Evolutionary conservation across 1,284 basidiomycete species (phyloP).

Genomic region (Trichosporon coremiiforme): DNA sequence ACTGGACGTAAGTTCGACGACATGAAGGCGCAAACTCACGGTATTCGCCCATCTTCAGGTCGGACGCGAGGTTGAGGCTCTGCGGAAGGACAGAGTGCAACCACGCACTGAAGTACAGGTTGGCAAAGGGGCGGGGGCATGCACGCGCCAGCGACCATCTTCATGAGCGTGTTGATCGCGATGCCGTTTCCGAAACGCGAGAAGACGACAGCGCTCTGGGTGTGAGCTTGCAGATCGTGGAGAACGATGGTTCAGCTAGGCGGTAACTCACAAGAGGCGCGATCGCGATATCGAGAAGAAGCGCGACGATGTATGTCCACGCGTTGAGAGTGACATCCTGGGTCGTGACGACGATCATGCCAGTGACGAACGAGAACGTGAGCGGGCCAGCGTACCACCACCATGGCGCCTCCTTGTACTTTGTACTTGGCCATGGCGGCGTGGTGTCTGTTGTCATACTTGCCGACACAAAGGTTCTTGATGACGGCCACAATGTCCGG

Average conservation of each 20-base stretch:
- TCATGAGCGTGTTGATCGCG: constrained; percentile 36
- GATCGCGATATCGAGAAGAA: constrained; percentile 32
- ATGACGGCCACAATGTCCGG: constrained; percentile 57
- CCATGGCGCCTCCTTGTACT: constrained; percentile 44
- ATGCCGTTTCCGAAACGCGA: constrained; percentile 36
- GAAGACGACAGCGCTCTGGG: constrained; percentile 33
- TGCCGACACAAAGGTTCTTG: constrained; percentile 59
- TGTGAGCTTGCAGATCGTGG: no score
- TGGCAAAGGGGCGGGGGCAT: constrained; percentile 34
- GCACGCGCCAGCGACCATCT: constrained; percentile 36
- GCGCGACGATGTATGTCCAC: constrained; percentile 35
- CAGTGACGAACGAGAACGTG: constrained; percentile 32
- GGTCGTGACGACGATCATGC: constrained; percentile 35
- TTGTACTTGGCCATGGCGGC: constrained; percentile 42
- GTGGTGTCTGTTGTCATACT: constrained; percentile 64
- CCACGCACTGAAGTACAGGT: constrained; percentile 39
- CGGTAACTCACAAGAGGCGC: constrained; percentile 36
- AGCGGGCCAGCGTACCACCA: constrained; percentile 43
- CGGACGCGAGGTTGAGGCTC: constrained; percentile 29
- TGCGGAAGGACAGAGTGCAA: constrained; percentile 34
- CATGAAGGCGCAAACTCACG: constrained; percentile 18
- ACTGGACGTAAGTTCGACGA: constrained; percentile 27
- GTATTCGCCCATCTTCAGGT: constrained; percentile 38
- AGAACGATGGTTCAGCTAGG: no score
- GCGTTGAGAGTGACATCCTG: constrained; percentile 35